Evolutionary conservation across 306 rosid species (phyloP), one percentile per base, ranked within the genome.

Genomic region (Datisca glomerata): DNA sequence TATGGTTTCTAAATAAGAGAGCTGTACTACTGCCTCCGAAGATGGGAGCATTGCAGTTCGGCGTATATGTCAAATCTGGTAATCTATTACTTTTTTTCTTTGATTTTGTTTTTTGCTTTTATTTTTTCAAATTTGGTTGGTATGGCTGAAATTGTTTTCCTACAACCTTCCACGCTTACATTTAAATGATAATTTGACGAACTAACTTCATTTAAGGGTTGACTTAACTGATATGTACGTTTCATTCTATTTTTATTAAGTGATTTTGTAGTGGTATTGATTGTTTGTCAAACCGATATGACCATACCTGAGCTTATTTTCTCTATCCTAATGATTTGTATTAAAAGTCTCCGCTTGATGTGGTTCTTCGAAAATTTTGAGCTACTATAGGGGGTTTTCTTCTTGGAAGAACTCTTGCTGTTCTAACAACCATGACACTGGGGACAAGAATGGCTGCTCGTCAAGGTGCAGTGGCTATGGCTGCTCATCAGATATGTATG

Each of bases 361-460:
- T n/a, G n/a, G n/a, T 21, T 24, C 42, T 18, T 11, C 8, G 2
- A n/a, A 31, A 35, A 59, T 51, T 47, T 48, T 48, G 24, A 48
- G 52, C 60, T 65, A 45, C 67, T 48, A 14, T 70, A 89, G 95
- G 98, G 63, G 95, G 91, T 50, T 84, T 80, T 67, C 76, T 89
- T 63, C 64, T 89, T 60, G 98, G 79, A 59, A 72, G 98, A 72
- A 89, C 98, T 61, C 76, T 89, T 58, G 72, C 98, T 70, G 84
- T 78, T 70, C 73, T 84, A 52, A 31, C 77, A 12, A 89, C 98
- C 53, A 56, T 80, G 55, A 84, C 98, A 53, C 41, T 89, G 69
- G 98, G 91, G 37, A 89, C 98, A 51, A 72, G 93, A 60, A 70
- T 89, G 93, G 98, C 92, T 61, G 92, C 95, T 45, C 86, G 86